Evolutionary conservation across 192 early-diverging fungal genomes (phyloP).

Genomic region (Coemansia sp.): DNA sequence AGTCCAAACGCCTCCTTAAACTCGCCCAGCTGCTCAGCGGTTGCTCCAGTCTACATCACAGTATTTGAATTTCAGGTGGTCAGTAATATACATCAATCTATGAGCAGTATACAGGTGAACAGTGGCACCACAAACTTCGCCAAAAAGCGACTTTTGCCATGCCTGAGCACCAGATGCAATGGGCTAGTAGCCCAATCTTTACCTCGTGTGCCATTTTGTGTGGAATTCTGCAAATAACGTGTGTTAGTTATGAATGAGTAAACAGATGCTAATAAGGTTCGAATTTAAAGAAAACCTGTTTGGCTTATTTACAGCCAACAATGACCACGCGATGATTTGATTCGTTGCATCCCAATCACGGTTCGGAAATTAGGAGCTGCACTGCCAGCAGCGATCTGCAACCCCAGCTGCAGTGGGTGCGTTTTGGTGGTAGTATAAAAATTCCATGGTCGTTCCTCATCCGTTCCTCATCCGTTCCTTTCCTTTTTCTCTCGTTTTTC

Average conservation of each 20-base stretch:
- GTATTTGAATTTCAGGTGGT: background rate
- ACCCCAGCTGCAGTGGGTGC: background rate
- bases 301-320: no score
- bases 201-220: conserved; percentile 19
- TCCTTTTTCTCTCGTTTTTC: conserved; percentile 15
- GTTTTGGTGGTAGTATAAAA: background rate
- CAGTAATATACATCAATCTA: background rate
- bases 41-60: conserved; percentile 10
- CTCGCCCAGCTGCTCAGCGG: conserved; percentile 56
- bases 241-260: background rate
- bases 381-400: background rate
- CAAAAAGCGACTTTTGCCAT: no score
- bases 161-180: background rate
- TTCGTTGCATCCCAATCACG: background rate
- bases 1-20: conserved; percentile 80
- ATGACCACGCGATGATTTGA: background rate
- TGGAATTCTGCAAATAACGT: background rate
- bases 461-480: conserved; percentile 5
- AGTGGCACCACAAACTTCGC: no score
- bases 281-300: background rate
- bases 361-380: background rate
- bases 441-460: conserved; percentile 31
- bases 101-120: background rate
- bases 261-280: background rate
- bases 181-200: background rate